phyloP scores from a whole-genome alignment of 1,139 yeast species.

The Lodderomyces metapsilosis region DNA sequence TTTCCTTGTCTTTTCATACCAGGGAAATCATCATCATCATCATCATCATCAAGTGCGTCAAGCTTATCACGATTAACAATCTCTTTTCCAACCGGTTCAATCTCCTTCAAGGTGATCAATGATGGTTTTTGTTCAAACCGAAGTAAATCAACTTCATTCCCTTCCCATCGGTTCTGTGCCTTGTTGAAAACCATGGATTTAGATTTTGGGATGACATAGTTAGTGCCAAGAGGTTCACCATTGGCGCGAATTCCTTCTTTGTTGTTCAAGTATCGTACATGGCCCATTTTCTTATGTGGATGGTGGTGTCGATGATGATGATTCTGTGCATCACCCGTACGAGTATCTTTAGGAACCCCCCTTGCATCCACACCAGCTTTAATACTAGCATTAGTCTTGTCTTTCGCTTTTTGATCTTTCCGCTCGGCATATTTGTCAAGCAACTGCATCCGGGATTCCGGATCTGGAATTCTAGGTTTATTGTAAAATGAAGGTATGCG shows the following conservation, averaged over 20 bases:
- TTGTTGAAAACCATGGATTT: conserved; percentile 56
- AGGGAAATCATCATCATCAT: not conserved
- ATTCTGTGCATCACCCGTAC: not conserved
- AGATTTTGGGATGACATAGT: conserved; percentile 8
- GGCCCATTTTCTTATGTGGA: conserved; percentile 24
- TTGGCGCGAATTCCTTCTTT: conserved; percentile 15
- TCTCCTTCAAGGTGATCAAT: conserved; percentile 33
- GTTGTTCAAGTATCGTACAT: conserved; percentile 30
- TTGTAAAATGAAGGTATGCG: conserved; percentile 45
- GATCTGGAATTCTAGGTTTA: conserved; percentile 17
- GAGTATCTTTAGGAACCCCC: not conserved
- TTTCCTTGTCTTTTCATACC: conserved; percentile 19
- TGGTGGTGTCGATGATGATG: not conserved
- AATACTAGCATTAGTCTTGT: not conserved
- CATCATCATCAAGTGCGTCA: not conserved
- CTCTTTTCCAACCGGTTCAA: conserved; percentile 3
- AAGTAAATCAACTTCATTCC: conserved; percentile 58
- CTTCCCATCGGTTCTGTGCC: conserved; percentile 59
- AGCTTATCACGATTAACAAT: too few species aligned
- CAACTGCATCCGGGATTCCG: conserved; percentile 18
- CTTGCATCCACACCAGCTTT: not conserved
- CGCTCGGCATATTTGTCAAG: conserved; percentile 28
- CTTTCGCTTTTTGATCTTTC: conserved; percentile 11
- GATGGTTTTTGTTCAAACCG: conserved; percentile 46
- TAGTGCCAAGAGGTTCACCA: not conserved